Conservation (phyloP, 768 basidiomycete species). For the Serendipita sp. region DNA sequence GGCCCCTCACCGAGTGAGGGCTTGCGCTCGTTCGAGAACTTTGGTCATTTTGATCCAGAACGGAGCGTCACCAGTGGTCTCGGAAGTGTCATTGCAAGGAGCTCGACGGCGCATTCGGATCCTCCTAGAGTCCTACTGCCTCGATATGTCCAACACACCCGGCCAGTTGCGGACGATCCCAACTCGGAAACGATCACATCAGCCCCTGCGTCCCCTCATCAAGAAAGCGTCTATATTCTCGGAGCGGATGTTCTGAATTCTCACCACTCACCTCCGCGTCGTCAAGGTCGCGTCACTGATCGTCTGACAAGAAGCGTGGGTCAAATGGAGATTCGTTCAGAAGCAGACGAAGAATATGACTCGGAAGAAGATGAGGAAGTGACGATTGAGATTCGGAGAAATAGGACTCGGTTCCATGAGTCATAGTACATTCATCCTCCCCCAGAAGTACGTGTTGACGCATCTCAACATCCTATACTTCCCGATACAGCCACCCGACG, state of each 20-base stretch:
- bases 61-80: not conserved
- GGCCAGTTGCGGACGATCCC: not conserved
- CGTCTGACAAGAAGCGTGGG: not conserved
- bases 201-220: not conserved
- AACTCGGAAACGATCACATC: not conserved
- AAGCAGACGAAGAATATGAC: not conserved
- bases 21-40: not conserved
- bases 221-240: not conserved
- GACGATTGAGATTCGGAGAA: not conserved
- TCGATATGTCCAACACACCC: not conserved
- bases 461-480: not conserved
- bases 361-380: not conserved
- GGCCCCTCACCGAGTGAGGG: not conserved
- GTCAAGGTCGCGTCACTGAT: not conserved
- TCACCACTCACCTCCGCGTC: not conserved
- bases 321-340: not conserved
- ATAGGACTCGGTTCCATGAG: not conserved
- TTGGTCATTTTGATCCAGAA: not conserved
- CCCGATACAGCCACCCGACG: too few relatives aligned
- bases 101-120: not conserved
- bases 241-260: not conserved
- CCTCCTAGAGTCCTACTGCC: not conserved
- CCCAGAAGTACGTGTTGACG: not conserved
- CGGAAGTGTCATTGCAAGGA: not conserved
- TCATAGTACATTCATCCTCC: not conserved